Conservation (phyloP, 331 rosid species). For the Malus hybrid region DNA sequence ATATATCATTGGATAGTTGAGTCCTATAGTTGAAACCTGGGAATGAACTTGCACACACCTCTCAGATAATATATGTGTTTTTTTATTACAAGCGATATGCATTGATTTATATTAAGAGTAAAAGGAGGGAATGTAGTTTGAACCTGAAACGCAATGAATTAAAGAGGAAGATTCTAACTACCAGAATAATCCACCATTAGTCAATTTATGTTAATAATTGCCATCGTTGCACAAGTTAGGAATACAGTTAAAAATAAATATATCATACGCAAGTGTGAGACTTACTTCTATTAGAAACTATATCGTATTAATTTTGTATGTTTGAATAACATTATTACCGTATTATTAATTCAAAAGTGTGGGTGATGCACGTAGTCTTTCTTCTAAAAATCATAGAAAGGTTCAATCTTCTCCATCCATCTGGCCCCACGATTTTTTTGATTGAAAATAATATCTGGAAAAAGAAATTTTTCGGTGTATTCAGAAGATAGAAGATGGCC, state of each 20-base stretch:
- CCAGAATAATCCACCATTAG: fast-evolving
- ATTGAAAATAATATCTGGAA: neutral
- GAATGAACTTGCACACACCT: neutral
- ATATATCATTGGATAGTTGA: neutral
- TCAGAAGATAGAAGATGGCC: too few species aligned
- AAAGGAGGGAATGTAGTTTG: too few species aligned
- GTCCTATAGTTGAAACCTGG: neutral
- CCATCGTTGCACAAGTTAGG: neutral
- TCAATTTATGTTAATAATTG: too few species aligned
- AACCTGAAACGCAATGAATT: fast-evolving
- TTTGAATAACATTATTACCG: neutral
- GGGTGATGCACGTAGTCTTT: neutral
- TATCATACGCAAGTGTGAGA: neutral
- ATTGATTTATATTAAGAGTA: too few species aligned
- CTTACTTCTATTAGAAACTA: neutral
- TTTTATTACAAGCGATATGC: too few species aligned
- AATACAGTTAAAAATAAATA: too few species aligned
- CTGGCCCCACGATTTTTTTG: neutral
- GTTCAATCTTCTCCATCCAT: neutral
- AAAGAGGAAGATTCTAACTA: too few species aligned
- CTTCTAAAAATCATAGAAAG: neutral
- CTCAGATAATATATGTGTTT: too few species aligned
- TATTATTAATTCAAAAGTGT: too few species aligned
- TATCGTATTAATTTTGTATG: too few species aligned
- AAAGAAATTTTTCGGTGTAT: too few species aligned